Percentiles rank a stretch among this genome's conserved stretches.
These are phyloP conservation scores for Chrysosporium keratinophilum DNA, from an alignment of 2,329 filamentous ascomycete species.

Conservation along the genomic window DNA sequence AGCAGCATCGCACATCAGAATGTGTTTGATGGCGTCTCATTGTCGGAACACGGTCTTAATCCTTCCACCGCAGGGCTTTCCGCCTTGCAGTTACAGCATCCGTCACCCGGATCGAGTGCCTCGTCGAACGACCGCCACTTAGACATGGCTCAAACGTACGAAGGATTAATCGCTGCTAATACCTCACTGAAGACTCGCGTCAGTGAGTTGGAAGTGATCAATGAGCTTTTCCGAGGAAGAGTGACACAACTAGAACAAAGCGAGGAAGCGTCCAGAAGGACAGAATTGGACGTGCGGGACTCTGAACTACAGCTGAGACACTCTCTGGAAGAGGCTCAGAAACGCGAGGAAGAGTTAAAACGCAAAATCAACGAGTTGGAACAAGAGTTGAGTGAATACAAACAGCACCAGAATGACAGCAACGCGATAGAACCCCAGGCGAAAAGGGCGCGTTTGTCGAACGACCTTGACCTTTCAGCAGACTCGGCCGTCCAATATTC, in stretches of 20 bases:
- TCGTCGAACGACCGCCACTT: conserved; percentile 52
- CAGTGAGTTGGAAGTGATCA: conserved; percentile 91
- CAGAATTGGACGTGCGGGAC: conserved; percentile 46
- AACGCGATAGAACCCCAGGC: conserved; percentile 39
- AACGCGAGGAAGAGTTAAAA: conserved; percentile 71
- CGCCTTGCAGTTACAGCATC: conserved; percentile 44
- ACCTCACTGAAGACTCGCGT: conserved; percentile 88
- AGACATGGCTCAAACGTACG: conserved; percentile 65
- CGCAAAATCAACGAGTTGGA: conserved; percentile 71
- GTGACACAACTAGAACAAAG: conserved; percentile 67
- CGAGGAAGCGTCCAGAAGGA: conserved; percentile 56
- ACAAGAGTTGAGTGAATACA: conserved; percentile 35
- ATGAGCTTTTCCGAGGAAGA: conserved; percentile 64
- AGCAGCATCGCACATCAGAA: conserved; percentile 62
- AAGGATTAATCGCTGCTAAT: conserved; percentile 69
- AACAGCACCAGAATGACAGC: conserved; percentile 16
- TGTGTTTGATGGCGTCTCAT: conserved; percentile 60
- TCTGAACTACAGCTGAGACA: conserved; percentile 47
- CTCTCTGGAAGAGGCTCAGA: conserved; percentile 65
- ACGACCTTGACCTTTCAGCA: conserved; percentile 36
- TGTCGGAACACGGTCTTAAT: conserved; percentile 62
- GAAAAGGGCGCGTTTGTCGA: conserved; percentile 49
- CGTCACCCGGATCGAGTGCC: conserved; percentile 50
- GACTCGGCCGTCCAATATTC: neutral
- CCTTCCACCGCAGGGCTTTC: conserved; percentile 41